Evolutionary conservation across 352 stramenopile species (phyloP).

Genomic region (Phytophthora foliorum): DNA sequence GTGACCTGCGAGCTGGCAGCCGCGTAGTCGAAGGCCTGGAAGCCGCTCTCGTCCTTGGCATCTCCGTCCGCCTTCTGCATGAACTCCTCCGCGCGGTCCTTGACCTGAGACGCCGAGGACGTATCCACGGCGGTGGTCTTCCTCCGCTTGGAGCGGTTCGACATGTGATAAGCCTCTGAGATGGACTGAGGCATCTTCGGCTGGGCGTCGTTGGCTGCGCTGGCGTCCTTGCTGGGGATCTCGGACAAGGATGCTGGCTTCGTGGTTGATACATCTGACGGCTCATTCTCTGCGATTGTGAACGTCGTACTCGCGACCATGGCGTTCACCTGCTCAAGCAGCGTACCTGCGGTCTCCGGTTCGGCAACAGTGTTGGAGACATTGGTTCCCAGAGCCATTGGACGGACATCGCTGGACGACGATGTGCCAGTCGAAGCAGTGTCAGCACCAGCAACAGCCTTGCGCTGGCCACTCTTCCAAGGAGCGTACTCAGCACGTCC

Average conservation of each 20-base stretch:
- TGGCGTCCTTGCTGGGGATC: constrained; percentile 19
- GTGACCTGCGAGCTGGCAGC: constrained; percentile 52
- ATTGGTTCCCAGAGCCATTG: constrained; percentile 35
- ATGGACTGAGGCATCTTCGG: constrained; percentile 71
- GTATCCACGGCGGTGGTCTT: constrained; percentile 54
- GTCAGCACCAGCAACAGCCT: constrained; percentile 37
- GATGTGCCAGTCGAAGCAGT: constrained; percentile 19
- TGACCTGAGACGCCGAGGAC: constrained; percentile 43
- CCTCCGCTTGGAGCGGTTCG: constrained; percentile 70
- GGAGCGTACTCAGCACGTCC: constrained; percentile 55
- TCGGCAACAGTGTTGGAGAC: constrained; percentile 2
- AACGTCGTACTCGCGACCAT: constrained; percentile 70
- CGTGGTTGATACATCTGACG: constrained; percentile 1
- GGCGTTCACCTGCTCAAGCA: constrained; percentile 67
- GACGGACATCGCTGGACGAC: constrained; percentile 9
- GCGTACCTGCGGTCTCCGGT: constrained; percentile 23
- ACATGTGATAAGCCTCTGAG: constrained; percentile 79
- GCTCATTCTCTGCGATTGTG: constrained; percentile 60
- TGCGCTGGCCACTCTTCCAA: constrained; percentile 73
- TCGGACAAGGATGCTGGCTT: constrained; percentile 12
- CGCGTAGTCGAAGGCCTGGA: constrained; percentile 70
- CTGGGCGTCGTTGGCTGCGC: constrained; percentile 10
- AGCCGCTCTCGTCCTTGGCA: constrained; percentile 19
- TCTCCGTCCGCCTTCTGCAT: constrained; percentile 54
- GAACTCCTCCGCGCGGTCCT: constrained; percentile 52